Base-by-base conservation (phyloP, 106 monocot species). In the Dendrobium catenatum region DNA sequence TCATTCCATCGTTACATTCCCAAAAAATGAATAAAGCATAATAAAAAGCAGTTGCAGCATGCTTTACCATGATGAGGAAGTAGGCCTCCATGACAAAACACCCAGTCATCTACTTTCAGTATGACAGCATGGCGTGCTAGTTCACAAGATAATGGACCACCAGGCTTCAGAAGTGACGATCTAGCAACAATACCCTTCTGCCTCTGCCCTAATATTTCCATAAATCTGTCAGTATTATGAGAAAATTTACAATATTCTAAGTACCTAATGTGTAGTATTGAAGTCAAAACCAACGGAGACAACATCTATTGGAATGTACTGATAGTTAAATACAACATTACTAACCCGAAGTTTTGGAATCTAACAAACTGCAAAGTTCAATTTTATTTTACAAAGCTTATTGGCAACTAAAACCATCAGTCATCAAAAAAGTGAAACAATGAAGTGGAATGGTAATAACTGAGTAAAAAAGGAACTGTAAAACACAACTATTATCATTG, bases 11-110 rank as follows among this genome's bases (percentile, higher is more conserved):
- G n/a, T 58, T 17, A 58, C 58, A 58, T 20, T 2, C 18, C 17
- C 58, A 9, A 66, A 13, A 26, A 66, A 66, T 66, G 24, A 66
- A 66, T 66, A 26, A 22, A 66, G 7, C 64, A 6, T 66, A 24
- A 66, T 58, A 58, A 66, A 66, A n/a, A 22, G 8, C 26, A 26
- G 24, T 15, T 66, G 64, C 26, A 66, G 24, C n/a, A 66, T 42
- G 43, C 29, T 70, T 74, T 90, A 97, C 96, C 94, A 86, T 97
- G 96, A 83, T 96, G 94, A 76, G 96, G 96, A 83, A 96, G 94
- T 87, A 96, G 94, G 68, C 96, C 94, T 44, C 96, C 96, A 88
- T 96, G 96, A 79, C 96, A 96, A 77, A 96, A 96, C 6, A 96
- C 77, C 96, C 96, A 96, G 72, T 96, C 88, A 77, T 92, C 85